phyloP scores from a whole-genome alignment of 768 basidiomycete genomes.

The Russula lepida region DNA sequence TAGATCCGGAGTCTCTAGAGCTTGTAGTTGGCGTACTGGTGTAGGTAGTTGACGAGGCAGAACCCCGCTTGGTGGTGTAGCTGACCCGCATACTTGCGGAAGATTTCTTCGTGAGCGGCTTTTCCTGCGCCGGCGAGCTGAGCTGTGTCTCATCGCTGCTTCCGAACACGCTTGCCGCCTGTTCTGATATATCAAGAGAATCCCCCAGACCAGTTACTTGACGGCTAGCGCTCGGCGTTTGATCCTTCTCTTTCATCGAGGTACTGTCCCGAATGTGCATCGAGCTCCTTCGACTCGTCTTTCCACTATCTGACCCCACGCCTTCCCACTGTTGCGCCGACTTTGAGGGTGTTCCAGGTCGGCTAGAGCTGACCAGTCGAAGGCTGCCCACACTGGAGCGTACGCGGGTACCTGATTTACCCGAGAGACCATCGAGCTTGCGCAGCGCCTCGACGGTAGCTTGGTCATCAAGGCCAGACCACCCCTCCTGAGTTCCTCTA shows the following conservation, averaged over 20 bases:
- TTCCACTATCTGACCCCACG: constrained; percentile 33
- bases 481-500: constrained; percentile 83
- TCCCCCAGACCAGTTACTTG: constrained; percentile 32
- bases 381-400: constrained; percentile 56
- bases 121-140: constrained; percentile 42
- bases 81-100: constrained; percentile 55
- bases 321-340: constrained; percentile 70
- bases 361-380: constrained; percentile 48
- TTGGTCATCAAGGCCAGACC: constrained; percentile 81
- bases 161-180: constrained; percentile 36
- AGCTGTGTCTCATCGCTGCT: constrained; percentile 46
- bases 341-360: constrained; percentile 63
- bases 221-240: constrained; percentile 29
- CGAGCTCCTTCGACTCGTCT: constrained; percentile 32
- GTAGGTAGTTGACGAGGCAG: constrained; percentile 82
- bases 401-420: constrained; percentile 58
- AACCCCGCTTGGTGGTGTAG: constrained; percentile 80
- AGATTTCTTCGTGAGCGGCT: constrained; percentile 57
- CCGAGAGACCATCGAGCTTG: constrained; percentile 83
- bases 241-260: constrained; percentile 39
- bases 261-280: constrained; percentile 35
- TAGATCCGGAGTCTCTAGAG: constrained; percentile 79
- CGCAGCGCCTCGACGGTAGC: constrained; percentile 86
- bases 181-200: constrained; percentile 34
- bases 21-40: constrained; percentile 66